Conservation (phyloP, 2,329 filamentous ascomycete genomes). For the Trichoderma pleuroti region DNA sequence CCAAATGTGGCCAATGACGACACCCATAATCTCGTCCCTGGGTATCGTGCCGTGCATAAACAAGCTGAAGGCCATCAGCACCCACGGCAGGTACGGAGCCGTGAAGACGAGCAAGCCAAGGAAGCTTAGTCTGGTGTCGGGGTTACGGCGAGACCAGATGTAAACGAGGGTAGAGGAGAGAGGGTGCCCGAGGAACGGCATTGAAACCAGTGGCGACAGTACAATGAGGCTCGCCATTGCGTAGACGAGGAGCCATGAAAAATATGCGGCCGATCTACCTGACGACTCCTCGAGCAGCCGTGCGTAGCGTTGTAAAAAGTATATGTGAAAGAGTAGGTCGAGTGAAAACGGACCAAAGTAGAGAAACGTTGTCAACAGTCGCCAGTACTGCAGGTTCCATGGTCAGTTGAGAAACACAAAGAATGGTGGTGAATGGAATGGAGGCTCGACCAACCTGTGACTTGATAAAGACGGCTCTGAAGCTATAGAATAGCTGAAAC, state of each 20-base stretch:
- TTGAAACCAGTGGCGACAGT: constrained; percentile 81
- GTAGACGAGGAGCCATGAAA: constrained; percentile 91
- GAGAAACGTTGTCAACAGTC: constrained; percentile 90
- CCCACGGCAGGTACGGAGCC: constrained; percentile 93
- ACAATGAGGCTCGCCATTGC: constrained; percentile 74
- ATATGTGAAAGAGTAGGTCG: constrained; percentile 95
- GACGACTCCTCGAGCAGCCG: constrained; percentile 92
- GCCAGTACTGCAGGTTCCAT: constrained; percentile 71
- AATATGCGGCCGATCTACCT: constrained; percentile 86
- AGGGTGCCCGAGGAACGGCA: constrained; percentile 92
- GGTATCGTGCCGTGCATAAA: constrained; percentile 86
- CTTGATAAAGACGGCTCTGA: constrained; percentile 84
- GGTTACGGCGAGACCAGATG: constrained; percentile 95
- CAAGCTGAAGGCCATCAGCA: constrained; percentile 87
- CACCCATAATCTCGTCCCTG: constrained; percentile 94
- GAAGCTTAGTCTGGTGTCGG: constrained; percentile 84
- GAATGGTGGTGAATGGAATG: not conserved
- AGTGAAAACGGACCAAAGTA: constrained; percentile 95
- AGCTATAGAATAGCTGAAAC: constrained; percentile 97
- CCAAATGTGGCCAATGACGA: constrained; percentile 92
- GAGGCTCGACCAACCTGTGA: constrained; percentile 64
- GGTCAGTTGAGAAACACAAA: constrained; percentile 17
- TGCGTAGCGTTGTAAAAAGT: constrained; percentile 96
- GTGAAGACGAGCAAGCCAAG: constrained; percentile 86
- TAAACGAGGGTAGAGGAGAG: constrained; percentile 92